A percentile compares a stretch with the other conserved stretches of the same genome.
Conservation (phyloP, 768 basidiomycete species). For the Leucosporidium yakuticum region DNA sequence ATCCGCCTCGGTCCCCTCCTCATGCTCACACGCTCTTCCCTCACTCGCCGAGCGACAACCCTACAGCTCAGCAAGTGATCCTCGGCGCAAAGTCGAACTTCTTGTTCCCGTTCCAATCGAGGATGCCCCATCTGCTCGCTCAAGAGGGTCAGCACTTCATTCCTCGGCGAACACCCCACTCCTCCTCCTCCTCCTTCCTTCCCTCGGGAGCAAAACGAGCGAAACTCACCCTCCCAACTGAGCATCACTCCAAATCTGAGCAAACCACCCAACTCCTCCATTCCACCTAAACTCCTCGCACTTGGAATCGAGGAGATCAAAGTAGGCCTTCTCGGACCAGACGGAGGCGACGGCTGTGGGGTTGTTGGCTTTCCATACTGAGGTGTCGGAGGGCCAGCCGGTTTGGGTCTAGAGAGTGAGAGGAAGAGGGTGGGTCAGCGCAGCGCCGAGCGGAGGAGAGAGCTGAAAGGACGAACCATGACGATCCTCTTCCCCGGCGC, state of each 20-base stretch:
- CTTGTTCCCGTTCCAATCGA: neutral
- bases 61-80: neutral
- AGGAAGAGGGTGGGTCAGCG: neutral
- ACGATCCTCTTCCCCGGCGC: neutral
- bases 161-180: neutral
- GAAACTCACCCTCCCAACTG: conserved; percentile 2
- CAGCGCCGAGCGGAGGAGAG: neutral
- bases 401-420: neutral
- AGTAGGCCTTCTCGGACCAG: neutral
- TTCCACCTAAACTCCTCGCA: neutral
- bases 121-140: neutral
- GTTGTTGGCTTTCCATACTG: neutral
- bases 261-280: neutral
- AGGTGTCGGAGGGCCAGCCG: neutral
- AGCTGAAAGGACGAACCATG: neutral
- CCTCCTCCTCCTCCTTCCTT: neutral
- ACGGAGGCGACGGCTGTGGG: neutral
- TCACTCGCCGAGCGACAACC: no score
- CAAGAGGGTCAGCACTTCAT: neutral
- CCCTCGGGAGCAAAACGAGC: neutral
- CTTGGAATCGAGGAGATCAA: neutral
- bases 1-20: no score
- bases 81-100: neutral
- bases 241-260: neutral
- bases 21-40: no score